Evolutionary conservation across 306 rosid species (phyloP).

Genomic region (Citrullus amarus): DNA sequence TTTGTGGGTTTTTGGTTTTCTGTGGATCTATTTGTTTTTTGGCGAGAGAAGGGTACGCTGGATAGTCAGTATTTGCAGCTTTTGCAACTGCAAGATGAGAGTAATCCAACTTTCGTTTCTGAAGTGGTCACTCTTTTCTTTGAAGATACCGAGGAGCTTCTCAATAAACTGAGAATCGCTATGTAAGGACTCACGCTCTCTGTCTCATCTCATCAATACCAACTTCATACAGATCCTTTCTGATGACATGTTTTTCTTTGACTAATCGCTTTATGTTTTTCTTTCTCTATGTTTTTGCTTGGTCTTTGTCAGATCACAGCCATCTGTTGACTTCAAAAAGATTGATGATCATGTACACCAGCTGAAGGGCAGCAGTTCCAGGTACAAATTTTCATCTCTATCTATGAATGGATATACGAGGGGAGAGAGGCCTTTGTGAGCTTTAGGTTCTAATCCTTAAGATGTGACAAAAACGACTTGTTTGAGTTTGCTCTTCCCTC

Average conservation of each 20-base stretch:
- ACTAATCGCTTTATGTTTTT: neutral
- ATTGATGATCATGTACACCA: slow-evolving; percentile 96
- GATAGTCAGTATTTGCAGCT: slow-evolving; percentile 91
- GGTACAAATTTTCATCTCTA: slow-evolving; percentile 30
- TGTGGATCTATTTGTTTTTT: slow-evolving; percentile 13
- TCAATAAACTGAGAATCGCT: slow-evolving; percentile 67
- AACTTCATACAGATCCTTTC: neutral
- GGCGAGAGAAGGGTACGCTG: slow-evolving; percentile 49
- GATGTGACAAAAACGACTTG: neutral
- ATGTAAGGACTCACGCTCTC: slow-evolving; percentile 32
- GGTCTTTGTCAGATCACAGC: slow-evolving; percentile 44
- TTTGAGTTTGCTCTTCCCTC: neutral
- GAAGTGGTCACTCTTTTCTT: slow-evolving; percentile 93
- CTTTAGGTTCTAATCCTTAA: neutral
- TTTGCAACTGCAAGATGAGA: slow-evolving; percentile 92
- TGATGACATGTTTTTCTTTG: slow-evolving; percentile 7
- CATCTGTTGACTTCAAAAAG: slow-evolving; percentile 63
- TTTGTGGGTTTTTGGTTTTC: neutral
- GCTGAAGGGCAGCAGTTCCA: slow-evolving; percentile 95
- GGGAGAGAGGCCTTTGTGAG: neutral
- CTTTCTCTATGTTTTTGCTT: neutral
- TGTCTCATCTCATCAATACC: neutral
- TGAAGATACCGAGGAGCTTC: slow-evolving; percentile 94
- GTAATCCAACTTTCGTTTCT: slow-evolving; percentile 85
- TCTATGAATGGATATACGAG: neutral